Evolutionary conservation across 495 filamentous ascomycete genomes (phyloP).

Genomic region (Letharia columbiana): DNA sequence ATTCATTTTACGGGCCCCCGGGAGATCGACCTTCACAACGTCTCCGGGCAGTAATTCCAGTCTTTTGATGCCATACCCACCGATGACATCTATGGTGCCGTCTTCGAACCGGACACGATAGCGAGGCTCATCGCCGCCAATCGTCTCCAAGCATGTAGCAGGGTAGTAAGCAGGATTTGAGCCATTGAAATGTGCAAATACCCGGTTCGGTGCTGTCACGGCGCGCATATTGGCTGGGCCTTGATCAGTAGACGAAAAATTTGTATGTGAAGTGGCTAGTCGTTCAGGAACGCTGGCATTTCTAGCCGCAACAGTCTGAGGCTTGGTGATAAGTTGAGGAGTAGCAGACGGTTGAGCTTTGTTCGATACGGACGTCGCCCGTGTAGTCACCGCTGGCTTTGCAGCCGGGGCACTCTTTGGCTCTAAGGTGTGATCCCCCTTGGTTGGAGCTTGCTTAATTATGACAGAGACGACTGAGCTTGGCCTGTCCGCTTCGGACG

Average conservation of each 20-base stretch:
- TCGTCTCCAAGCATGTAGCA: constrained; percentile 40
- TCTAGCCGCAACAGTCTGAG: neutral
- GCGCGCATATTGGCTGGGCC: neutral
- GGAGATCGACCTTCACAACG: constrained; percentile 44
- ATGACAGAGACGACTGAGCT: neutral
- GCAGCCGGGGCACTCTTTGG: neutral
- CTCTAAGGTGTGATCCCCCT: neutral
- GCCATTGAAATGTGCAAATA: constrained; percentile 45
- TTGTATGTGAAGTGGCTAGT: neutral
- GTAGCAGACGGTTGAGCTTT: neutral
- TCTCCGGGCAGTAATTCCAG: constrained; percentile 43
- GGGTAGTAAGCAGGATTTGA: constrained; percentile 42
- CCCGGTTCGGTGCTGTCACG: constrained; percentile 38
- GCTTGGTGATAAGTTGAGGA: neutral
- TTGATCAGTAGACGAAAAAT: neutral
- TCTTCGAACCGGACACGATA: constrained; percentile 44
- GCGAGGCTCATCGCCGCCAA: constrained; percentile 34
- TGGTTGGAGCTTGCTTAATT: neutral
- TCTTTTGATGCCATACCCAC: constrained; percentile 31
- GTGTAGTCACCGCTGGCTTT: neutral
- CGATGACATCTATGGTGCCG: constrained; percentile 34
- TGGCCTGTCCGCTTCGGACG: constrained; percentile 2
- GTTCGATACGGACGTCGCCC: neutral
- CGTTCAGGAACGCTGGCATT: neutral
- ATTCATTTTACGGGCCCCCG: constrained; percentile 37